These are phyloP conservation scores for Phialophora tarda DNA, from an alignment of 2,329 filamentous ascomycete species.

Conservation along the genomic window DNA sequence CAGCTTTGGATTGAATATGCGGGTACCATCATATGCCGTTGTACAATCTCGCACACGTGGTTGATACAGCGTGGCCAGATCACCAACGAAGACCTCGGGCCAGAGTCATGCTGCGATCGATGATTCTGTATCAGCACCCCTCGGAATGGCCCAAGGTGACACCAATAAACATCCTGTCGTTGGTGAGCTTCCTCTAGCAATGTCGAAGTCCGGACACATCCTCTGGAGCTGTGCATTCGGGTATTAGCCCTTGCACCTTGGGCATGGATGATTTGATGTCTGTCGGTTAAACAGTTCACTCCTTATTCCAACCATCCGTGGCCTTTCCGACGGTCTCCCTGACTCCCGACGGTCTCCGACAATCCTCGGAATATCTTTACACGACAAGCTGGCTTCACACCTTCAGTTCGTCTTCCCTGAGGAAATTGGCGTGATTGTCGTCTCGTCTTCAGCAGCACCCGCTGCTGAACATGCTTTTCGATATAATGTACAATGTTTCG, in stretches of 20 bases:
- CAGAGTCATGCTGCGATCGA: not conserved
- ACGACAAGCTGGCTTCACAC: not conserved
- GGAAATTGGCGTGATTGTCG: not conserved
- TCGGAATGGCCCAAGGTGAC: not conserved
- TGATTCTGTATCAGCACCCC: not conserved
- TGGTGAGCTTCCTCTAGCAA: not conserved
- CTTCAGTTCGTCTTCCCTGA: not conserved
- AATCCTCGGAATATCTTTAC: not conserved
- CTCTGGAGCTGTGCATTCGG: not conserved
- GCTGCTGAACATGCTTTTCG: not conserved
- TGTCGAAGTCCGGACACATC: not conserved
- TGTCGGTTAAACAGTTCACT: not conserved
- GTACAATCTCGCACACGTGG: not conserved
- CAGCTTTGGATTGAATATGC: not conserved
- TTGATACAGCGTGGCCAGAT: not conserved
- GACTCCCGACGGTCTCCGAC: not conserved
- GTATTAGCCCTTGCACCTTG: not conserved
- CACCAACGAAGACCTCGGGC: not conserved
- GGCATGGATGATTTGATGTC: not conserved
- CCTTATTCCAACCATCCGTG: not conserved
- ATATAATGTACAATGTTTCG: conserved; percentile 12
- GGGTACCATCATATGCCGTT: not conserved
- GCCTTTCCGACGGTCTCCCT: not conserved
- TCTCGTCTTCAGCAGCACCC: not conserved
- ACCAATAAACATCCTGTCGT: not conserved